Base-by-base conservation (phyloP, 2,329 filamentous ascomycete genomes). In the Fusarium graminum region DNA sequence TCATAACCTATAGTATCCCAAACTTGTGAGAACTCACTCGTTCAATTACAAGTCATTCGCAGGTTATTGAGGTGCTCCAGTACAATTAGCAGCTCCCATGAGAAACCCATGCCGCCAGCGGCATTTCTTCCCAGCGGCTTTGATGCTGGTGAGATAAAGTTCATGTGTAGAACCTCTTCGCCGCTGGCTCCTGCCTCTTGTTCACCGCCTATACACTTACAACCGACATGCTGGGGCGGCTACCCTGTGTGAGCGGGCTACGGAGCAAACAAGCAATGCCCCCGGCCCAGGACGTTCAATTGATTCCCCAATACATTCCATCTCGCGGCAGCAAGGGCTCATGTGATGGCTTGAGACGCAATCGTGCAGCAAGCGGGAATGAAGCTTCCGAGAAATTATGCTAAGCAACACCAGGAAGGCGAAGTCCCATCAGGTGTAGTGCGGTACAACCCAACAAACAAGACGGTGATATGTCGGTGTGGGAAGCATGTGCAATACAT, bases 331-430 rank as follows among this genome's bases (percentile, higher is more conserved):
- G 52, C 49, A 55, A 50, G 44, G 52, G 59, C 71, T 74, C 71
- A 74, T 72, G 69, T 72, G 69, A 74, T 70, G 61, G 46, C 42
- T 63, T 29, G 46, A 49, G 39, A 57, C 65, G 34, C 40, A 68
- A 42, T 61, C 51, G 49, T 71, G 58, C 58, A 65, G 62, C 59
- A 58, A 60, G 50, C 62, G 62, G 59, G 46, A 57, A 34, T 43
- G 52, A 61, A 53, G 59, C 19, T 52, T 41, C 45, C 63, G 47
- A 40, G 43, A 52, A 58, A 43, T 22, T 44, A 38, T 52, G 41
- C 54, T 54, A 61, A 39, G 44, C 45, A 30, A 29, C 42, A 59
- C 51, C 51, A 56, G 54, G 47, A 59, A 52, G 40, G 45, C 45
- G 40, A 49, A 56, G 45, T 43, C 52, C 52, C 30, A 22, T 53